These are phyloP conservation scores for Glaciozyma antarctica DNA, from an alignment of 768 basidiomycete genomes.

Conservation along the genomic window DNA sequence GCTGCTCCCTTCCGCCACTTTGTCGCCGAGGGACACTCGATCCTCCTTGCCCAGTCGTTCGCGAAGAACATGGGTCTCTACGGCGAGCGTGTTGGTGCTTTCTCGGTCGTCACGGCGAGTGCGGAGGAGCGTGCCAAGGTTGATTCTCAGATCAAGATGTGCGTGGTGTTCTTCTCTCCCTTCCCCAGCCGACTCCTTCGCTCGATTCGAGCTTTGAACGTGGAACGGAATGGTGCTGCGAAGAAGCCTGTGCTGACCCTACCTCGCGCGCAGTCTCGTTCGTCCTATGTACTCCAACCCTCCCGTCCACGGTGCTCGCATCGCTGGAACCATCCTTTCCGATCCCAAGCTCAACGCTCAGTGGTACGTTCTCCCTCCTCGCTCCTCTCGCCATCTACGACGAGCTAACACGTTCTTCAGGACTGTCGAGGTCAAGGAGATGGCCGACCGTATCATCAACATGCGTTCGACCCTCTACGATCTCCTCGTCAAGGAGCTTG, in stretches of 20 bases:
- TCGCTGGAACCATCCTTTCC: conserved; percentile 74
- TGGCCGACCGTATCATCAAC: conserved; percentile 83
- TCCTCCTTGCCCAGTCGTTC: conserved; percentile 89
- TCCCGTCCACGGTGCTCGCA: conserved; percentile 79
- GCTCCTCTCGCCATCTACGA: neutral
- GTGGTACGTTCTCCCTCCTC: conserved; percentile 53
- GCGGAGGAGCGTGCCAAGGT: conserved; percentile 62
- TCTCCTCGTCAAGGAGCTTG: conserved; percentile 62
- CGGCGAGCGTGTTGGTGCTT: conserved; percentile 86
- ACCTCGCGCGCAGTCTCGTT: conserved; percentile 47
- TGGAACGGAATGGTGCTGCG: too few relatives aligned
- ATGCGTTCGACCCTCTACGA: conserved; percentile 76
- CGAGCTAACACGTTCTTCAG: neutral
- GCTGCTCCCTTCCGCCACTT: conserved; percentile 94
- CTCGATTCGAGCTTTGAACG: too few relatives aligned
- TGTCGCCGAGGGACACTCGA: conserved; percentile 80
- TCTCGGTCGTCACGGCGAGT: conserved; percentile 64
- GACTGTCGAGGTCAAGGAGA: conserved; percentile 64
- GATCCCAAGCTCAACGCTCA: conserved; percentile 65
- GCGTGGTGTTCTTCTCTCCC: conserved; percentile 1
- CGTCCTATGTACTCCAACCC: conserved; percentile 98
- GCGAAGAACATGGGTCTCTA: conserved; percentile 96
- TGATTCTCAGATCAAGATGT: conserved; percentile 84
- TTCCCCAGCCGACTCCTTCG: neutral
- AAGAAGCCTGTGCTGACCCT: conserved; percentile 4